Conservation (phyloP, 2,329 filamentous ascomycete genomes). For the Beauveria bassiana region DNA sequence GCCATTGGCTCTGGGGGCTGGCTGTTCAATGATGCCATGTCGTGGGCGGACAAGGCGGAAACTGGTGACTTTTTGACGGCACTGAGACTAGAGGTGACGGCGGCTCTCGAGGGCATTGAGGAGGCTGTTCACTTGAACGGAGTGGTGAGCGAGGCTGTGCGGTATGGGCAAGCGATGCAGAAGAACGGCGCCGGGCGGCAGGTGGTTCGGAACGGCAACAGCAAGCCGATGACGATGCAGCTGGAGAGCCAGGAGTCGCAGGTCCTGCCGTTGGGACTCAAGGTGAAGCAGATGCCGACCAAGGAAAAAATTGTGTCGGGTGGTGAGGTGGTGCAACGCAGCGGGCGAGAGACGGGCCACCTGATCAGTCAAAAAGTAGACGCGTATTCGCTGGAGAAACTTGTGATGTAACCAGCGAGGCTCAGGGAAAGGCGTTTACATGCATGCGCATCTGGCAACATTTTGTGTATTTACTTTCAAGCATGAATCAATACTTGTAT, state of each 20-base stretch:
- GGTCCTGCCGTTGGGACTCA: slow-evolving; percentile 66
- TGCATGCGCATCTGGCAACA: background rate
- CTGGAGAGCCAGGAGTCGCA: slow-evolving; percentile 37
- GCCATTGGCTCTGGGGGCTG: slow-evolving; percentile 68
- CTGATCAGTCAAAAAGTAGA: slow-evolving; percentile 73
- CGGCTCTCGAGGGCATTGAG: slow-evolving; percentile 64
- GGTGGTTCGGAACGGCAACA: slow-evolving; percentile 24
- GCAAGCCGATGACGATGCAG: slow-evolving; percentile 36
- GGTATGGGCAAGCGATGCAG: slow-evolving; percentile 42
- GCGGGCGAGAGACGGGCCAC: slow-evolving; percentile 64
- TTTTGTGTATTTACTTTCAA: background rate
- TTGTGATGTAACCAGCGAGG: slow-evolving; percentile 47
- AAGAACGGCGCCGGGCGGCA: slow-evolving; percentile 21
- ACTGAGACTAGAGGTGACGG: slow-evolving; percentile 61
- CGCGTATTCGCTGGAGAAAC: slow-evolving; percentile 74
- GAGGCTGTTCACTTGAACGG: slow-evolving; percentile 59
- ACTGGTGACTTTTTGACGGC: slow-evolving; percentile 57
- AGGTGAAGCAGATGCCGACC: slow-evolving; percentile 44
- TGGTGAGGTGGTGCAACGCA: slow-evolving; percentile 64
- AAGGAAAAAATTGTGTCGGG: slow-evolving; percentile 54
- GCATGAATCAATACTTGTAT: background rate
- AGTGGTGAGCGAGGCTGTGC: slow-evolving; percentile 57
- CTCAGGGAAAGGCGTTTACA: background rate
- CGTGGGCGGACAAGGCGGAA: slow-evolving; percentile 42
- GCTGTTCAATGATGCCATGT: slow-evolving; percentile 54